Evolutionary conservation across 768 basidiomycete genomes (phyloP), one percentile per base, ranked within the genome.

Genomic region (Tulasnella sp.): DNA sequence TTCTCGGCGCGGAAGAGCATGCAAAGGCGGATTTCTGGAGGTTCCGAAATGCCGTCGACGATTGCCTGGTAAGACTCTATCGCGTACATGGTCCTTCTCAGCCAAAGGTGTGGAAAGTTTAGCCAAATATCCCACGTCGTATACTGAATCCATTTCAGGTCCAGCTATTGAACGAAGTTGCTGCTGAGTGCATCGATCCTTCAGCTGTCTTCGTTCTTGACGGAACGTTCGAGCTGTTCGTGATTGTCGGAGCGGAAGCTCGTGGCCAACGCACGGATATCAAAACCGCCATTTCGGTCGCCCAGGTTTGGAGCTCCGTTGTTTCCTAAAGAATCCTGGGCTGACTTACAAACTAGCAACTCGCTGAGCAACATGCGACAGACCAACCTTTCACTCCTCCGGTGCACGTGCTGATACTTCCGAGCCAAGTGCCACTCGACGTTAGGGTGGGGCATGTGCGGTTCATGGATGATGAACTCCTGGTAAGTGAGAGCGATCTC

Each of bases 11-110:
- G 32, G 87, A 89, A 2, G 88, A 88, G 1, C 94, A 90, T 82
- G 93, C 93, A 3, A 90, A 88, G 61, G 94, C 94, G 0, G 89
- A 94, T 80, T 91, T 94, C 83, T 95, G 94, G 94, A 88, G 83
- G 82, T 95, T 93, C 92, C 88, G 91, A 81, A 83, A 83, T 35
- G 82, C 81, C 23, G 83, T 85, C n/a, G 76, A 82, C 57, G 82
- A 82, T 9, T 81, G 83, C 9, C 86, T 88, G 70, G 89, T 92
- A 51, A 85, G 86, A 32, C 84, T 91, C 26, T 94, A 92, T 91
- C 84, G 86, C 51, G 86, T 93, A 37, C 74, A 78, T 35, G 87
- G 89, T 77, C 81, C 84, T 9, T 79, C 80, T 0, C 82, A 85
- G 37, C 74, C 61, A 26, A 83, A 83, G 20, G 80, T 84, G 42